Evolutionary conservation across 768 basidiomycete species (phyloP), one percentile per base, ranked within the genome.

Genomic region (Boletus subparvulus): DNA sequence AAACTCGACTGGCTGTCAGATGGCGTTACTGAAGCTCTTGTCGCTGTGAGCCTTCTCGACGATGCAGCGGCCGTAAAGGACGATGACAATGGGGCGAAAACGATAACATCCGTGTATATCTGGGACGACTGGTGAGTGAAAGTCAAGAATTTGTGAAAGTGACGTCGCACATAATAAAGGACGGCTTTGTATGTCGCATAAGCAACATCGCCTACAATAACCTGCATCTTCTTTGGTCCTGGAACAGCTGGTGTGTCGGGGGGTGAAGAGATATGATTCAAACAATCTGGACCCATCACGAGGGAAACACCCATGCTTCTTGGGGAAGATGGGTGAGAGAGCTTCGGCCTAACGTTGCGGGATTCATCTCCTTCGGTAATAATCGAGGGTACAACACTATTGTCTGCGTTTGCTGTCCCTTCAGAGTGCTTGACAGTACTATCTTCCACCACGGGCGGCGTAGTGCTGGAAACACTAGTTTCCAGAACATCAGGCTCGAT

Each of bases 91-190:
- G 92, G 92, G 0, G 93, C 90, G 61, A 94, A 94, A 30, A 86
- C 80, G 60, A 94, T 88, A 28, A 80, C 80, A 64, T 93, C 90
- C 16, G 92, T 94, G 68, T 94, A 95, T 26, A 94, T 75, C 92
- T 92, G 61, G 4, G 41, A 45, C 11, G 12, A 37, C 5, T 13
- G 13, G 39, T 67, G 43, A 62, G 55, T 33, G 6, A n/a, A 28
- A 41, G 14, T 51, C 39, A 55, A 52, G 52, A 3, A 49, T 13
- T 21, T 14, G 21, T 36, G 19, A 42, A 40, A 12, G 21, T 26
- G 30, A 45, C 1, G 11, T 69, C 81, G 72, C 63, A 91, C 91
- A 71, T 92, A 94, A 73, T 92, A 93, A 13, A 94, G 74, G 28
- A 86, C 76, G 1, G 85, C 84, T 59, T 76, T 80, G 69, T 85